phyloP scores from a whole-genome alignment of 2,329 filamentous ascomycete genomes.

The Aspergillus aculeatus region DNA sequence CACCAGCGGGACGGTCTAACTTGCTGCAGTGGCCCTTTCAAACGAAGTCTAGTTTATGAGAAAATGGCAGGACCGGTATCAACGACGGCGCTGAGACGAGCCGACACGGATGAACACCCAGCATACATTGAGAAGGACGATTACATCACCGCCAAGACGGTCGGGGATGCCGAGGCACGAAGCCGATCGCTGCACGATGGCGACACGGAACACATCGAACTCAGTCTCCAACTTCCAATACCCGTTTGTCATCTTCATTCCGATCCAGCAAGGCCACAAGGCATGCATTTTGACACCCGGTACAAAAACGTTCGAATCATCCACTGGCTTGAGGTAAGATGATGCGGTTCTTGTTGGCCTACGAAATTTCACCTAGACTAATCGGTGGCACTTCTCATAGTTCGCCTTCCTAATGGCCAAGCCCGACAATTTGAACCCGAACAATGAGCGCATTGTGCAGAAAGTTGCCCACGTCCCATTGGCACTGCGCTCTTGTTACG shows the following conservation, averaged over 20 bases:
- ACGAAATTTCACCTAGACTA: background rate
- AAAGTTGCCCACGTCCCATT: constrained; percentile 10
- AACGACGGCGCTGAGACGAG: constrained; percentile 1
- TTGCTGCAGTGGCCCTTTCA: constrained; percentile 15
- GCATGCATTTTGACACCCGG: constrained; percentile 17
- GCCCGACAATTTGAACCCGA: background rate
- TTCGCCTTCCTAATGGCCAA: constrained; percentile 11
- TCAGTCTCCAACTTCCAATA: constrained; percentile 12
- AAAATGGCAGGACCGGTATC: constrained; percentile 4
- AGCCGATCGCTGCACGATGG: background rate
- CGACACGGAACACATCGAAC: constrained; percentile 3
- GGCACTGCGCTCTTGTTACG: constrained; percentile 16
- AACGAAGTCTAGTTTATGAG: constrained; percentile 11
- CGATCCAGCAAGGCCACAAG: constrained; percentile 1
- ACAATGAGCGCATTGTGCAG: constrained; percentile 5
- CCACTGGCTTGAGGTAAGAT: constrained; percentile 19
- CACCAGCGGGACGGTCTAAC: constrained; percentile 10
- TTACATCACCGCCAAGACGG: background rate
- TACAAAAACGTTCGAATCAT: constrained; percentile 13
- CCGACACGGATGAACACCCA: constrained; percentile 4
- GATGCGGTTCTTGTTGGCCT: background rate
- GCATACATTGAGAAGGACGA: background rate
- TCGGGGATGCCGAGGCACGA: constrained; percentile 5
- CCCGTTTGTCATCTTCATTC: constrained; percentile 13
- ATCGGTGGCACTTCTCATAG: background rate